Conservation (phyloP, 352 stramenopile genomes). For the Phytopythium ostracodes region DNA sequence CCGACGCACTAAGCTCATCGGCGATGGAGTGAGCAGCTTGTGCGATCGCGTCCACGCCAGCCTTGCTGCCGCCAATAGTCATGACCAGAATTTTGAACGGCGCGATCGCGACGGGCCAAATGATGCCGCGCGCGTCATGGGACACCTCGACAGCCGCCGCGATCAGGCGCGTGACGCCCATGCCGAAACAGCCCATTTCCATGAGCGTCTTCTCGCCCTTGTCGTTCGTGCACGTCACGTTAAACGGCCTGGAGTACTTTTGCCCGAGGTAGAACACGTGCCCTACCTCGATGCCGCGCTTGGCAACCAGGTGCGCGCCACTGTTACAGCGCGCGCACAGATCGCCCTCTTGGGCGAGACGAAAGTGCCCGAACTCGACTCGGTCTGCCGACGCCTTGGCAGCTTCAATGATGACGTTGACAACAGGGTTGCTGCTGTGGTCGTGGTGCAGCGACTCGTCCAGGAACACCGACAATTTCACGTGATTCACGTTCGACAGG, state of each 20-base stretch:
- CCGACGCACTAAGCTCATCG: conserved; percentile 32
- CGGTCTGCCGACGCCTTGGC: conserved; percentile 12
- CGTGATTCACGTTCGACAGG: conserved; percentile 2
- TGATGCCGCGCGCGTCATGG: conserved; percentile 73
- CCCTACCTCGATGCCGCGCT: conserved; percentile 86
- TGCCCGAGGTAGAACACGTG: conserved; percentile 89
- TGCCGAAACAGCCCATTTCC: conserved; percentile 89
- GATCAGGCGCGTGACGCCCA: conserved; percentile 81
- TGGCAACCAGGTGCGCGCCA: conserved; percentile 44
- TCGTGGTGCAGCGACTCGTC: conserved; percentile 55
- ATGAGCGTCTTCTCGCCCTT: conserved; percentile 54
- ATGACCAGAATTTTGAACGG: conserved; percentile 82
- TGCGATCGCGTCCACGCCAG: conserved; percentile 36
- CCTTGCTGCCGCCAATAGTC: conserved; percentile 58
- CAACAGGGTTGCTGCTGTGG: conserved; percentile 7
- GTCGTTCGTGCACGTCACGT: conserved; percentile 46
- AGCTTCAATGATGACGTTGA: conserved; percentile 5
- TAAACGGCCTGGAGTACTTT: conserved; percentile 86
- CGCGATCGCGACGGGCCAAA: conserved; percentile 77
- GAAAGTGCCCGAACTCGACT: conserved; percentile 52
- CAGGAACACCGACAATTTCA: conserved; percentile 52
- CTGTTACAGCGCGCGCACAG: conserved; percentile 50
- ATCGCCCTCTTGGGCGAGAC: conserved; percentile 60
- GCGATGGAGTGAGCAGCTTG: conserved; percentile 47
- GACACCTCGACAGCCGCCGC: conserved; percentile 76